Evolutionary conservation across 179 eudicot genomes (phyloP), one percentile per base, ranked within the genome.

Genomic region (Drosera spatulata): DNA sequence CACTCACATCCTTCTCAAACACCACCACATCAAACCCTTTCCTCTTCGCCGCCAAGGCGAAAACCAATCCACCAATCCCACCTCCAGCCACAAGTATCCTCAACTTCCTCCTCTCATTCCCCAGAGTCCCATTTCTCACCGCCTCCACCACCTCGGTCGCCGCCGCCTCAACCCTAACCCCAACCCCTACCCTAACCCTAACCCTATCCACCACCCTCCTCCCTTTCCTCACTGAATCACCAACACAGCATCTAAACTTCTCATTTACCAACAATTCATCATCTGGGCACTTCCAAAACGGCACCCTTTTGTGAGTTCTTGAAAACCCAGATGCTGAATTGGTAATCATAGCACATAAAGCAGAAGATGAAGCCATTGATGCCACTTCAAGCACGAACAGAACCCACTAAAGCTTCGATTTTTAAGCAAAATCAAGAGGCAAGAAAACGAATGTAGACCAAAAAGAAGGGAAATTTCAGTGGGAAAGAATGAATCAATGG

Each of bases 1-100:
- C 96, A 77, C 96, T 93, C 77, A 86, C 63, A 50, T 93, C 96
- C 76, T 66, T 88, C 79, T 93, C 99, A 66, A 93, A 88, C 60
- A 93, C 99, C 66, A 82, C 15, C 62, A 88, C 99, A 10, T 88
- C 90, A 70, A 93, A 88, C 46, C 96, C 96, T 47, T 82, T 93
- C 66, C 65, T 79, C 72, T 82, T 93, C 37, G 99, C 99, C 55
- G 99, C 96, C 70, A 93, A 47, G 0, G 95, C 96, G 7, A 93
- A 79, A 3, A 91, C 95, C 66, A 91, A 45, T 61, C 96, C 96
- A 0, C 98, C 98, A 14, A 91, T 91, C 56, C 99, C 98, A 3
- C 95, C 99, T 0, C 99, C 99, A 0, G 96, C 99, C 47, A 93
- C 95, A 61, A 89, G 61, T n/a, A 93, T 50, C 71, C 80, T 62